Evolutionary conservation across 768 basidiomycete genomes (phyloP).

Genomic region (Sarcomyxa edulis): DNA sequence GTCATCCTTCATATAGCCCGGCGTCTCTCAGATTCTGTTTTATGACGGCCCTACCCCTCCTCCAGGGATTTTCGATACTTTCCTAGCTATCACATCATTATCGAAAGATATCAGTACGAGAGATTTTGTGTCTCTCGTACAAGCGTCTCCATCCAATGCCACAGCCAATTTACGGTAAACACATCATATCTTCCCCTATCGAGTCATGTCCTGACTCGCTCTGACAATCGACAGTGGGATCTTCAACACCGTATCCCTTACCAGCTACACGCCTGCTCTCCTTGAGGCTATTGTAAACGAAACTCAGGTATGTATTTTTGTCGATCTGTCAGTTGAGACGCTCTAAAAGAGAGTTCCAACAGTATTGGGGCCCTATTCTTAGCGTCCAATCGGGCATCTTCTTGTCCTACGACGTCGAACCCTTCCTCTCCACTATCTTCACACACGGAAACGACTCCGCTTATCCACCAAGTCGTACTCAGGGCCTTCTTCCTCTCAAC

Average conservation of each 20-base stretch:
- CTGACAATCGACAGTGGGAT: slow-evolving; percentile 13
- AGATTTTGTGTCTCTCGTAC: slow-evolving; percentile 34
- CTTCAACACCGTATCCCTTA: slow-evolving; percentile 39
- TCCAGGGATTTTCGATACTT: slow-evolving; percentile 44
- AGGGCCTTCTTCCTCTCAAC: slow-evolving; percentile 21
- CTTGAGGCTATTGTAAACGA: slow-evolving; percentile 40
- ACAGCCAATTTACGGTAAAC: slow-evolving; percentile 21
- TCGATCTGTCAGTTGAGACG: neutral
- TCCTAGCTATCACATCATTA: slow-evolving; percentile 36
- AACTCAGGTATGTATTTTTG: slow-evolving; percentile 24
- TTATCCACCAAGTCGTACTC: slow-evolving; percentile 30
- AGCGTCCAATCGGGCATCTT: slow-evolving; percentile 21
- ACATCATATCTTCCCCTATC: neutral
- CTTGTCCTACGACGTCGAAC: slow-evolving; percentile 46
- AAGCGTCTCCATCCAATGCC: slow-evolving; percentile 26
- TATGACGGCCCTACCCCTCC: slow-evolving; percentile 53
- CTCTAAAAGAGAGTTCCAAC: neutral
- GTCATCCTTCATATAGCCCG: slow-evolving; percentile 9
- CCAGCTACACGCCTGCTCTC: slow-evolving; percentile 26
- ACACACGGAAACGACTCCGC: slow-evolving; percentile 33
- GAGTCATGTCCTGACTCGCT: slow-evolving; percentile 11
- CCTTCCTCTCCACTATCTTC: slow-evolving; percentile 38
- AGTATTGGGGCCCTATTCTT: slow-evolving; percentile 41
- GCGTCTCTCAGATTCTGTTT: slow-evolving; percentile 38
- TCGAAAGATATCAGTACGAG: slow-evolving; percentile 33